These are phyloP conservation scores for Aspergillus sojae DNA, from an alignment of 2,329 filamentous ascomycete genomes.

Conservation along the genomic window DNA sequence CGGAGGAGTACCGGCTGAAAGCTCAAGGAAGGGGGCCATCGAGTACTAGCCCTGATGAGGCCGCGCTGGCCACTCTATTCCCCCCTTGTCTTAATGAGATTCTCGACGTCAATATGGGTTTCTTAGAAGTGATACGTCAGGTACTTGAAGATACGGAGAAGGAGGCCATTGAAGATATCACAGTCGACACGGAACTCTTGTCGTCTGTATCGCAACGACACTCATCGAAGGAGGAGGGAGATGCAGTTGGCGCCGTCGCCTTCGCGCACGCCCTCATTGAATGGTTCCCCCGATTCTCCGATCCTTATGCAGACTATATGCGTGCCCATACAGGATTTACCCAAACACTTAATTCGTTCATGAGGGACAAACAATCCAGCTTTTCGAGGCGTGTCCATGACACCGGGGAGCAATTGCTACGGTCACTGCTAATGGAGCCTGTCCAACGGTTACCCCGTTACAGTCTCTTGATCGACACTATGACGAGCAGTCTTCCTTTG, in stretches of 20 bases:
- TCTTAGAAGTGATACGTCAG: constrained; percentile 73
- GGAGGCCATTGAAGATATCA: constrained; percentile 75
- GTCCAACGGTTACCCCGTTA: constrained; percentile 93
- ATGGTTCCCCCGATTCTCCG: constrained; percentile 90
- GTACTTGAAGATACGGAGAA: constrained; percentile 83
- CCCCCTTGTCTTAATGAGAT: constrained; percentile 80
- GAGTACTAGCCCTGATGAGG: constrained; percentile 71
- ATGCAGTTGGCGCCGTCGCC: constrained; percentile 75
- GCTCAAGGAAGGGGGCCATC: constrained; percentile 60
- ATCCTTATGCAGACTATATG: constrained; percentile 92
- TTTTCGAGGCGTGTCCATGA: constrained; percentile 79
- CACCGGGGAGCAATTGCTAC: constrained; percentile 85
- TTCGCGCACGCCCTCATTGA: constrained; percentile 82
- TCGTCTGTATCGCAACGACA: constrained; percentile 50
- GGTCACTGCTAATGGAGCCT: constrained; percentile 91
- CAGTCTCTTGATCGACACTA: constrained; percentile 94
- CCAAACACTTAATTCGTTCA: constrained; percentile 74
- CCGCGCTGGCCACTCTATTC: constrained; percentile 76
- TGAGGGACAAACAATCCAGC: constrained; percentile 75
- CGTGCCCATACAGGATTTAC: constrained; percentile 86
- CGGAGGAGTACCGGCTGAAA: constrained; percentile 74
- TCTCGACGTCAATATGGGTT: constrained; percentile 76
- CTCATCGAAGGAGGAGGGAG: constrained; percentile 55
- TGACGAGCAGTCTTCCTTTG: constrained; percentile 80
- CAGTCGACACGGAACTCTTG: constrained; percentile 56